Conservation (phyloP, 2,329 filamentous ascomycete genomes). For the Pseudocercospora eumusae region DNA sequence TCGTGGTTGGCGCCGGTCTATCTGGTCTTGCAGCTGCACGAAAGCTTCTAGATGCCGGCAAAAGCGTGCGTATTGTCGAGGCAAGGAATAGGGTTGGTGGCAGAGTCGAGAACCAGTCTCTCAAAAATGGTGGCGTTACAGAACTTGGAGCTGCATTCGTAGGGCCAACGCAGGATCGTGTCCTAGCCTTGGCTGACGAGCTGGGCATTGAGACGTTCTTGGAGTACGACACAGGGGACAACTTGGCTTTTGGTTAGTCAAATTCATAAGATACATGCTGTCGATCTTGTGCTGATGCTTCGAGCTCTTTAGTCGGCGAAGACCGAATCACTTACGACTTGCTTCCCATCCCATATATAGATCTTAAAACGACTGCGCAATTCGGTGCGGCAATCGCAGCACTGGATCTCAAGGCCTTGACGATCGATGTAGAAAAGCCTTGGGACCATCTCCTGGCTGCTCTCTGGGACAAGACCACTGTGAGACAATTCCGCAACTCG, state of each 20-base stretch:
- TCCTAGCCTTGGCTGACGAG: constrained; percentile 27
- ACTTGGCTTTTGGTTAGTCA: constrained; percentile 11
- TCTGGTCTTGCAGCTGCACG: constrained; percentile 33
- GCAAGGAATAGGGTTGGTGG: constrained; percentile 36
- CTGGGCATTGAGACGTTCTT: constrained; percentile 28
- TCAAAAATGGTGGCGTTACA: constrained; percentile 25
- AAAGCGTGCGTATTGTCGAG: constrained; percentile 31
- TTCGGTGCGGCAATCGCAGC: not conserved
- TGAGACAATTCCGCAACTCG: constrained; percentile 1
- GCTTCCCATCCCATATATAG: not conserved
- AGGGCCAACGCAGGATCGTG: constrained; percentile 33
- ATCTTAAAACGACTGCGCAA: not conserved
- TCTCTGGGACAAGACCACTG: constrained; percentile 18
- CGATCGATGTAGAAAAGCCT: constrained; percentile 12
- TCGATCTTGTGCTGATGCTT: not conserved
- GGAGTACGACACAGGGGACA: constrained; percentile 25
- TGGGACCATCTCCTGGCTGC: constrained; percentile 17
- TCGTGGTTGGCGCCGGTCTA: constrained; percentile 32
- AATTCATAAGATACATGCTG: not conserved
- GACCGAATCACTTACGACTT: not conserved
- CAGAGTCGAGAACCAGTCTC: constrained; percentile 30
- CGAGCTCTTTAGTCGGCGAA: not conserved
- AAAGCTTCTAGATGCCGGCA: constrained; percentile 27
- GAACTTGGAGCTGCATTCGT: constrained; percentile 36
- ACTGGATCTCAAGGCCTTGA: constrained; percentile 9